These are phyloP conservation scores for Schrenkiella parvula DNA, from an alignment of 345 rosid genomes.

Conservation along the genomic window DNA sequence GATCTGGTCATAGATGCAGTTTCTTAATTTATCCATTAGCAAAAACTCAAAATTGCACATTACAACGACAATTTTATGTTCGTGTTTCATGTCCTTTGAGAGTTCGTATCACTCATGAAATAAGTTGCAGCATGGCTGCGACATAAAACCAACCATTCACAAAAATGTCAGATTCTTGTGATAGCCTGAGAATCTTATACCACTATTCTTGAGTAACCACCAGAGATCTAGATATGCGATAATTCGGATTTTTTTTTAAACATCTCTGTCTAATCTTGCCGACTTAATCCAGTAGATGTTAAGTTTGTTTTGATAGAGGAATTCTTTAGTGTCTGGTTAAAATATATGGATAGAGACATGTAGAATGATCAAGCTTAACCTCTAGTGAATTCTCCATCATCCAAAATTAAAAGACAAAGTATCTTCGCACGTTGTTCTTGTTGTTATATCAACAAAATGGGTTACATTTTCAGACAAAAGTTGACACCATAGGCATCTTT, in stretches of 20 bases:
- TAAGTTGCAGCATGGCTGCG: constrained; percentile 7
- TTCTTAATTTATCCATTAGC: constrained; percentile 6
- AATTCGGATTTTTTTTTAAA: not conserved
- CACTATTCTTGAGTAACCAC: constrained; percentile 2
- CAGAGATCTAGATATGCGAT: constrained; percentile 3
- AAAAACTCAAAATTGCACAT: not conserved
- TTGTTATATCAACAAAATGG: constrained; percentile 1
- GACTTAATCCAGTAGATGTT: constrained; percentile 9
- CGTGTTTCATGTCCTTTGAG: not conserved
- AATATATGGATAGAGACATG: constrained; percentile 23
- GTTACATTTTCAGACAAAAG: constrained; percentile 23
- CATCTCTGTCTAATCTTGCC: constrained; percentile 17
- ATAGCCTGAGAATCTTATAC: constrained; percentile 19
- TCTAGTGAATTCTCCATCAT: constrained; percentile 31
- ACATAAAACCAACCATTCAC: constrained; percentile 12
- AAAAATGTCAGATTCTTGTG: constrained; percentile 14
- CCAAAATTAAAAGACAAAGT: constrained; percentile 26
- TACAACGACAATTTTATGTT: not conserved
- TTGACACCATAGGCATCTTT: constrained; percentile 20
- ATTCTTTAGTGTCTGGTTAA: constrained; percentile 10
- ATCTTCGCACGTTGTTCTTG: constrained; percentile 34
- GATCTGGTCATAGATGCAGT: constrained; percentile 15
- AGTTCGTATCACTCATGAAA: constrained; percentile 16
- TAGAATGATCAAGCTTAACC: constrained; percentile 13
- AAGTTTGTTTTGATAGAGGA: constrained; percentile 13